These are phyloP conservation scores for Penicillium hesseltinei DNA, from an alignment of 2,329 filamentous ascomycete genomes.

Conservation along the genomic window DNA sequence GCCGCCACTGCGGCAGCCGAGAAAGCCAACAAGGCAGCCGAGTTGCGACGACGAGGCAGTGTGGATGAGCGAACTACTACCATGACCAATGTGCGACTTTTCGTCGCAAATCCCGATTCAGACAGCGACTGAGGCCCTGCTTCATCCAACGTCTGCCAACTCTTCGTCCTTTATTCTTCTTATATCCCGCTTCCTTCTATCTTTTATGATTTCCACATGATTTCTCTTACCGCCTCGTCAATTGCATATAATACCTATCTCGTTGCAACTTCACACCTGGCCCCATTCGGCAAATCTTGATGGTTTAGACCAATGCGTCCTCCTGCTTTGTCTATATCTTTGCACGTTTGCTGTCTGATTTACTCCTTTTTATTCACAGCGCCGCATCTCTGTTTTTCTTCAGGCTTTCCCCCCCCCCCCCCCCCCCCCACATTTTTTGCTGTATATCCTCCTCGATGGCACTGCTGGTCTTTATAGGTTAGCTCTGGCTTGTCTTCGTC, in stretches of 20 bases:
- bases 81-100: slow-evolving; percentile 48
- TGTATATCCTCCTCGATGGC: slow-evolving; percentile 5
- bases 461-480: slow-evolving; percentile 1
- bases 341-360: slow-evolving; percentile 1
- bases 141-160: background rate
- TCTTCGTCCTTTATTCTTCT: slow-evolving; percentile 4
- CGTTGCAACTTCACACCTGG: slow-evolving; percentile 13
- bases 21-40: slow-evolving; percentile 44
- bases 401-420: background rate
- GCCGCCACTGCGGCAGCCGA: slow-evolving; percentile 39
- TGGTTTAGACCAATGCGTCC: slow-evolving; percentile 3
- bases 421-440: background rate
- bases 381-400: background rate
- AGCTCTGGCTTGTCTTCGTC: slow-evolving; percentile 5
- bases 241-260: slow-evolving; percentile 26
- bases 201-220: slow-evolving; percentile 16
- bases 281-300: slow-evolving; percentile 16
- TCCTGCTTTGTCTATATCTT: slow-evolving; percentile 16
- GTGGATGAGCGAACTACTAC: slow-evolving; percentile 50
- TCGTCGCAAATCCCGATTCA: slow-evolving; percentile 50
- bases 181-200: slow-evolving; percentile 11
- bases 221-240: slow-evolving; percentile 9
- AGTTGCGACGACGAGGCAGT: slow-evolving; percentile 47
- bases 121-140: slow-evolving; percentile 34
- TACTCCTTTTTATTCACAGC: background rate